These are phyloP conservation scores for Talaromyces ruber DNA, from an alignment of 495 filamentous ascomycete species.

Conservation along the genomic window DNA sequence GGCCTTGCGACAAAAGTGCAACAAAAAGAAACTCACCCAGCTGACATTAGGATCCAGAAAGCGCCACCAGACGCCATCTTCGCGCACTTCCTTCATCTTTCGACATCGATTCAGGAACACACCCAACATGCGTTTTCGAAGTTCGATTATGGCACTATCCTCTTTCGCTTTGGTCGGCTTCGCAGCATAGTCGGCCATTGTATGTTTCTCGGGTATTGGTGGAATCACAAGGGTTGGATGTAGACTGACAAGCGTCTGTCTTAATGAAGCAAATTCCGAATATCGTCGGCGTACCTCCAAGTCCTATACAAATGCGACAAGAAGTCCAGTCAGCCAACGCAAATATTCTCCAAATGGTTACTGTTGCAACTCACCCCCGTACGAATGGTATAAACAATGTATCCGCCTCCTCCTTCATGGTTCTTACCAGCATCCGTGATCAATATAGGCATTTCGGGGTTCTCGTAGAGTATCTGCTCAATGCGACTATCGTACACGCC, in stretches of 20 bases:
- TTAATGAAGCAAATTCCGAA: slow-evolving; percentile 91
- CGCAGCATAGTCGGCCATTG: slow-evolving; percentile 96
- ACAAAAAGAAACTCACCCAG: slow-evolving; percentile 56
- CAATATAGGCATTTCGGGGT: slow-evolving; percentile 77
- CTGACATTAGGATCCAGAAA: slow-evolving; percentile 97
- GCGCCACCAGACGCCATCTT: slow-evolving; percentile 94
- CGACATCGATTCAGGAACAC: slow-evolving; percentile 93
- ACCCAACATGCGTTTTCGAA: slow-evolving; percentile 89
- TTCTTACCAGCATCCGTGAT: slow-evolving; percentile 96
- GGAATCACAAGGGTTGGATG: slow-evolving; percentile 94
- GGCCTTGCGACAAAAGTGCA: background rate
- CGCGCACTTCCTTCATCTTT: slow-evolving; percentile 83
- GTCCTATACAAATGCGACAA: slow-evolving; percentile 51
- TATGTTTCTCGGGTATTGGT: slow-evolving; percentile 96
- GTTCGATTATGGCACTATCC: slow-evolving; percentile 89
- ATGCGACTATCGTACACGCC: slow-evolving; percentile 89
- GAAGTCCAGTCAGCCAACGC: slow-evolving; percentile 1
- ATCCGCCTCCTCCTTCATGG: slow-evolving; percentile 77
- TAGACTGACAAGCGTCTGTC: slow-evolving; percentile 77
- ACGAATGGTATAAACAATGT: slow-evolving; percentile 92
- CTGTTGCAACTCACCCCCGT: slow-evolving; percentile 62
- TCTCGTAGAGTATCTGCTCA: slow-evolving; percentile 93
- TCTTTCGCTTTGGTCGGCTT: slow-evolving; percentile 97
- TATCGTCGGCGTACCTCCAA: slow-evolving; percentile 91
- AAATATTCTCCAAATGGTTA: background rate